Percentiles rank a stretch among this genome's conserved stretches.
These are phyloP conservation scores for Yamadazyma triangularis DNA, from an alignment of 1,139 yeast species.

Conservation along the genomic window DNA sequence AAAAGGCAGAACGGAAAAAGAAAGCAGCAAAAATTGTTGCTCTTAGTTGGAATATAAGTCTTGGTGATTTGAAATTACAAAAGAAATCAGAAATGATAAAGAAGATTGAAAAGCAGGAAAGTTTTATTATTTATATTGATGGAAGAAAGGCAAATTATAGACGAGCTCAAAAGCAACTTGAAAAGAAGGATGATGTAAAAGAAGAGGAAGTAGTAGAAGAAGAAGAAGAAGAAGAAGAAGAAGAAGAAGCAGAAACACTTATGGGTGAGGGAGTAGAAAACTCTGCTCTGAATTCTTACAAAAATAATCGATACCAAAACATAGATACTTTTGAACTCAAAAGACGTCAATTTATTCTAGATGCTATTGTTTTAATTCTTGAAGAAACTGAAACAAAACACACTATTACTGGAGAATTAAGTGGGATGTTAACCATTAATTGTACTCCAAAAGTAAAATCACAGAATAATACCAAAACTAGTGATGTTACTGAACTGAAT, in stretches of 20 bases:
- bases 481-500: slow-evolving; percentile 9
- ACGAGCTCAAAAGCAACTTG: slow-evolving; percentile 7
- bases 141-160: slow-evolving; percentile 13
- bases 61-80: slow-evolving; percentile 36
- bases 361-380: slow-evolving; percentile 21
- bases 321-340: slow-evolving; percentile 22
- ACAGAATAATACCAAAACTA: slow-evolving; percentile 7
- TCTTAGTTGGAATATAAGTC: slow-evolving; percentile 37
- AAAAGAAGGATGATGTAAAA: slow-evolving; percentile 4
- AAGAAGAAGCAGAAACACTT: slow-evolving; percentile 4
- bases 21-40: slow-evolving; percentile 31
- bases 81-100: slow-evolving; percentile 32
- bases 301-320: slow-evolving; percentile 4
- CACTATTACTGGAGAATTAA: slow-evolving; percentile 27
- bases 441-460: slow-evolving; percentile 15
- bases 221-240: slow-evolving; percentile 5
- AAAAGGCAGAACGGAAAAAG: slow-evolving; percentile 31
- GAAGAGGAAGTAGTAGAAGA: slow-evolving; percentile 4
- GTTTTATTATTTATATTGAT: slow-evolving; percentile 26
- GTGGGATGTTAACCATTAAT: slow-evolving; percentile 15
- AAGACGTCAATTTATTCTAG: slow-evolving; percentile 26
- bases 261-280: slow-evolving; percentile 7
- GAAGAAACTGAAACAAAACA: slow-evolving; percentile 27
- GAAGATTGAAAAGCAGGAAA: slow-evolving; percentile 30
- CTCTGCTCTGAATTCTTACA: slow-evolving; percentile 14